Conservation (phyloP, 208 protist species). For the Leishmania arabica region DNA sequence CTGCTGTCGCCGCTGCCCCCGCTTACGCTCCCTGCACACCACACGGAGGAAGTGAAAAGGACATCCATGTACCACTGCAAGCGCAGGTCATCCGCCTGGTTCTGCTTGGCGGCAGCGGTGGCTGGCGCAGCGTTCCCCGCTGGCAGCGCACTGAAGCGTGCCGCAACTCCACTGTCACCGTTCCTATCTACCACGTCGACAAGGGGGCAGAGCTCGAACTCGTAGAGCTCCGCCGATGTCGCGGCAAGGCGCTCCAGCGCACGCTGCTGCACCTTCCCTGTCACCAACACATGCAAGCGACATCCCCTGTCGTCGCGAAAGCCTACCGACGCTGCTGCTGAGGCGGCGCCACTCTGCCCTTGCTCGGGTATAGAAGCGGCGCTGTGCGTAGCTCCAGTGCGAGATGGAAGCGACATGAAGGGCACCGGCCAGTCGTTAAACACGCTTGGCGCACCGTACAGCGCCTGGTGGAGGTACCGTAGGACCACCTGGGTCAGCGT, state of each 20-base stretch:
- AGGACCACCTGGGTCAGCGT: conserved; percentile 7
- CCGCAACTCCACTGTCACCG: background rate
- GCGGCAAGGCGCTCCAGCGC: conserved; percentile 6
- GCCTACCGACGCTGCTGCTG: background rate
- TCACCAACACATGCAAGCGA: conserved; percentile 5
- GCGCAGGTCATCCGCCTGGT: conserved; percentile 15
- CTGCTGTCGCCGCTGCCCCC: background rate
- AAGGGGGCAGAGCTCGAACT: conserved; percentile 14
- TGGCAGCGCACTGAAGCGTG: background rate
- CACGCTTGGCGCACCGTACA: conserved; percentile 14
- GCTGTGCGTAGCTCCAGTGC: background rate
- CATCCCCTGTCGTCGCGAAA: background rate
- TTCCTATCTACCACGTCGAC: background rate
- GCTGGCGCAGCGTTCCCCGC: background rate
- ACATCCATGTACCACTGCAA: conserved; percentile 27
- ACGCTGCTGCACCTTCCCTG: background rate
- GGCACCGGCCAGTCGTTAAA: background rate
- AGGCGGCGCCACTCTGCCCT: background rate
- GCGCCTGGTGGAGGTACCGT: conserved; percentile 19
- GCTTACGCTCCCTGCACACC: background rate
- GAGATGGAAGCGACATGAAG: background rate
- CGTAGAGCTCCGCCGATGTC: conserved; percentile 20
- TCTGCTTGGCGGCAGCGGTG: background rate
- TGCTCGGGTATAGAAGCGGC: background rate
- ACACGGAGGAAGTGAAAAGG: conserved; percentile 20